Base-by-base conservation (phyloP, 805 yeast species). In the Candida railenensis region DNA sequence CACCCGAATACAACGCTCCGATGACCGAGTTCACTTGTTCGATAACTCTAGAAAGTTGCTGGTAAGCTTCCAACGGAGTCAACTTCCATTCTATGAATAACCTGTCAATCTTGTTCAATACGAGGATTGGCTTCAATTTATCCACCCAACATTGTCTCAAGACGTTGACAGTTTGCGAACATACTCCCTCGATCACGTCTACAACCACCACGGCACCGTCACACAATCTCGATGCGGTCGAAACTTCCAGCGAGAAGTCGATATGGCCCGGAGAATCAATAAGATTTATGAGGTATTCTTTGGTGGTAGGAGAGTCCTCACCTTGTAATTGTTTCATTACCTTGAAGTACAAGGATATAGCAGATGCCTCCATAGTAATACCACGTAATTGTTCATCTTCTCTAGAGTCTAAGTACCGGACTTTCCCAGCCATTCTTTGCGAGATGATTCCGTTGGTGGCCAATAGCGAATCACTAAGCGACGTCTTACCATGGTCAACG, bases 241-340 rank as follows among this genome's bases (percentile, higher is more conserved):
- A 88, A 0, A 94, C 99, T 61, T 94, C 99, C 11, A 95, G 86
- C 1, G 96, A 86, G 63, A 94, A 94, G 67, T 94, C 99, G 49
- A 94, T 89, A 58, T 94, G 99, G n/a, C 99, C 99, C 0, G 99
- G 99, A 0, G 98, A 92, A 66, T 94, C 99, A 48, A 94, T 92
- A 56, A 94, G 76, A 61, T 94, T 94, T 59, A 94, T 85, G 46
- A 94, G 69, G 65, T 88, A 87, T 59, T 94, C 97, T 37, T 80
- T 81, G 34, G 85, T 78, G 4, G 69, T 75, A 36, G 63, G 65
- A 7, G 21, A 16, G 9, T 51, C 56, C 46, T 68, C 69, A 1
- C 41, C 51, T 33, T 19, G 14, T n/a, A 34, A 28, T 49, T 71
- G 76, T 44, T 66, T 62, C 50, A 84, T 67, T 3, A 89, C 83